Base-by-base conservation (phyloP, 1,139 yeast species). In the Nematodospora anomalae region DNA sequence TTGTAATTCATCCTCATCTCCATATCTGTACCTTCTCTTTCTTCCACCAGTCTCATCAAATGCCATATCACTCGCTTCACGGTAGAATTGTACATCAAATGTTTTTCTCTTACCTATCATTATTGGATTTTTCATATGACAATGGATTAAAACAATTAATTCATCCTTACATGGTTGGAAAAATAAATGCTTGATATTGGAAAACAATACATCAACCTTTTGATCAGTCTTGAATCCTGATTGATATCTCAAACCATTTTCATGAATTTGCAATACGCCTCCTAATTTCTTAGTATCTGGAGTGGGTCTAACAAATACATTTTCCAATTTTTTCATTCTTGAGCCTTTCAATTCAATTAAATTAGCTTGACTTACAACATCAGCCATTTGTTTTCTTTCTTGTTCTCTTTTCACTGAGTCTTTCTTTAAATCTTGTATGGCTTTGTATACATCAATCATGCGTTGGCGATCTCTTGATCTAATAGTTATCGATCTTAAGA, bases 141-240 rank as follows among this genome's bases (percentile, higher is more conserved):
- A 83, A 62, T 92, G 99, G 47, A 92, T 87, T 27, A 92, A 70
- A 33, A 92, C 97, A 59, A 90, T 82, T 58, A 94, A 70, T 62
- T 92, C 99, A 49, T 94, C 95, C 55, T 90, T 92, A 58, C 95
- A 87, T 3, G 98, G 95, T 64, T 92, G 98, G 74, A 89, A 92
- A 53, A 92, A 88, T 50, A 92, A 67, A 59, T 94, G 96, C 60
- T 90, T 88, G 52, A 94, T 86, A 62, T 92, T 92, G 42, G 89
- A 80, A 59, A 89, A 92, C 47, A 92, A 65, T 28, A 92, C 79
- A 62, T 94, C 98, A 45, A 92, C 85, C 57, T 79, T 79, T 53
- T 89, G 95, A 52, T 90, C 97, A 13, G 81, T 71, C 55, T 90
- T 78, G 47, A 86, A 72, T 25, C 87, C 76, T 2, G 95, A 83